Percentiles rank a stretch among this genome's conserved stretches.
Conservation (phyloP, 371 early-diverging fungal species). For the Mucor racemosus region DNA sequence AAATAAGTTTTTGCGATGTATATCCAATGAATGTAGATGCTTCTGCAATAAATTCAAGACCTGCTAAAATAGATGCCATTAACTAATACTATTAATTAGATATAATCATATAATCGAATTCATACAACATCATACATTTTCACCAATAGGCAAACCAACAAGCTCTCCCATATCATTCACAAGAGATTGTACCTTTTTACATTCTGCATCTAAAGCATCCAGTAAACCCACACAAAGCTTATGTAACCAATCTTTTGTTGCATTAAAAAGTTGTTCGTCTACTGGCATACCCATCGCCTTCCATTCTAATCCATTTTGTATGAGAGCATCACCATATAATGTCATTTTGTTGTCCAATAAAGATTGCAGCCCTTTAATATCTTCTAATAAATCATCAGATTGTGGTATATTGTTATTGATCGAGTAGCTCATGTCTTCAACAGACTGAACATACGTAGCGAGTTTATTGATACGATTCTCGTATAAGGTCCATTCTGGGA, state of each 20-base stretch:
- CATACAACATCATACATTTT: slow-evolving; percentile 33
- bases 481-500: slow-evolving; percentile 47
- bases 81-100: slow-evolving; percentile 21
- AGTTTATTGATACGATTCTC: slow-evolving; percentile 38
- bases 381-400: slow-evolving; percentile 39
- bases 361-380: slow-evolving; percentile 40
- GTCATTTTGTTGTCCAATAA: slow-evolving; percentile 35
- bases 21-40: slow-evolving; percentile 39
- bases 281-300: slow-evolving; percentile 55
- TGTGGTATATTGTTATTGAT: slow-evolving; percentile 35
- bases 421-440: slow-evolving; percentile 51
- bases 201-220: slow-evolving; percentile 41
- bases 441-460: slow-evolving; percentile 44
- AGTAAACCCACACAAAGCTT: slow-evolving; percentile 38
- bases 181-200: slow-evolving; percentile 37
- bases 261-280: slow-evolving; percentile 41
- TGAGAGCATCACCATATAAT: slow-evolving; percentile 43
- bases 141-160: slow-evolving; percentile 29
- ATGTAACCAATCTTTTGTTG: slow-evolving; percentile 45
- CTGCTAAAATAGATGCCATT: slow-evolving; percentile 44
- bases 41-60: slow-evolving; percentile 46
- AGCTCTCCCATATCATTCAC: slow-evolving; percentile 36
- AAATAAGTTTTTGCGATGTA: slow-evolving; percentile 31
- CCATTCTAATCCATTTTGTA: slow-evolving; percentile 55
- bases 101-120: neutral